Conservation (phyloP, 1,284 basidiomycete genomes). For the Malassezia slooffiae region DNA sequence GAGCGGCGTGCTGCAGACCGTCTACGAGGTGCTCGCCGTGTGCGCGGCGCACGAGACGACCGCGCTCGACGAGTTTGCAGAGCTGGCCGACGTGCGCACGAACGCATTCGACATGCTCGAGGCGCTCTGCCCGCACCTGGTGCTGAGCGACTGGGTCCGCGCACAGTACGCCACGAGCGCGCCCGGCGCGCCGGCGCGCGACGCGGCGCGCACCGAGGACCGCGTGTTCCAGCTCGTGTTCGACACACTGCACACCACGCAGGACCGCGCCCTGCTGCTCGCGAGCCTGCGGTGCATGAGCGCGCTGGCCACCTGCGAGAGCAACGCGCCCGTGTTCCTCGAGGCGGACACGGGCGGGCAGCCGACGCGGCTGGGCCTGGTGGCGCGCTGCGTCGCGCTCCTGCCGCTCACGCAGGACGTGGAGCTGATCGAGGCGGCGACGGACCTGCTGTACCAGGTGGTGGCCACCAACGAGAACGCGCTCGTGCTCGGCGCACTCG, state of each 20-base stretch:
- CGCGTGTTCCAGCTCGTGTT: conserved; percentile 28
- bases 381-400: conserved; percentile 30
- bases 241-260: conserved; percentile 21
- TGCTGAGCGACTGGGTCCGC: conserved; percentile 22
- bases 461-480: conserved; percentile 33
- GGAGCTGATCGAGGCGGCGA: conserved; percentile 32
- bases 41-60: not conserved
- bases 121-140: conserved; percentile 17
- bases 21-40: not conserved
- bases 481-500: conserved; percentile 19
- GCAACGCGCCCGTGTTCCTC: conserved; percentile 29
- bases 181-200: not conserved
- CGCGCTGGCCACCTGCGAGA: conserved; percentile 24
- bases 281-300: conserved; percentile 31
- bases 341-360: conserved; percentile 16
- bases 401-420: conserved; percentile 32
- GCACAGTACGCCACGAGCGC: not conserved
- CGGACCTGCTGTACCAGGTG: conserved; percentile 40
- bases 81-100: conserved; percentile 30
- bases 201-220: conserved; percentile 14
- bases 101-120: conserved; percentile 41
- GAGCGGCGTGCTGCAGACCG: conserved; percentile 1
- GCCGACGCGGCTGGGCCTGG: conserved; percentile 16
- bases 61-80: conserved; percentile 19
- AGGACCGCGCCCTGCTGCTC: conserved; percentile 35